Evolutionary conservation across 768 basidiomycete genomes (phyloP).

Genomic region (Calvatia gigantea): DNA sequence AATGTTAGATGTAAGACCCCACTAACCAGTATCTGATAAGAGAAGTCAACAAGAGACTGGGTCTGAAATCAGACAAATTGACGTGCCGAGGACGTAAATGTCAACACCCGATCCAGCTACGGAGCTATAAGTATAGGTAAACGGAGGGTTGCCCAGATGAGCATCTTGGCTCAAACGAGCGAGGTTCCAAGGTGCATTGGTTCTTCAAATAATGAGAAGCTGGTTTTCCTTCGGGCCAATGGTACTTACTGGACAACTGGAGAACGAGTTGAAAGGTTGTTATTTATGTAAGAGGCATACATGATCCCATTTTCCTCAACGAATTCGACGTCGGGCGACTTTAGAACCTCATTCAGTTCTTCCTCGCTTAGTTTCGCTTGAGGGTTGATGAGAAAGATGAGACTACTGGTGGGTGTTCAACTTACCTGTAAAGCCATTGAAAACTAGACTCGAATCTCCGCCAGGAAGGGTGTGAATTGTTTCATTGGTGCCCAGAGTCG

Average conservation of each 20-base stretch:
- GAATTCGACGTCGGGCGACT: background rate
- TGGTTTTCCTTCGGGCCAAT: background rate
- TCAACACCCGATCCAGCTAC: conserved; percentile 13
- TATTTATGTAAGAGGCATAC: background rate
- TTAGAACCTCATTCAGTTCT: background rate
- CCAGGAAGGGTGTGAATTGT: background rate
- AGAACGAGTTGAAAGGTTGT: background rate
- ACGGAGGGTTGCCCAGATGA: conserved; percentile 14
- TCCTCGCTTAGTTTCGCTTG: background rate
- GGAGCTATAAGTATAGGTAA: conserved; percentile 17
- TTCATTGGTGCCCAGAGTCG: background rate
- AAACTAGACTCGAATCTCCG: background rate
- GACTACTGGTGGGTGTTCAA: background rate
- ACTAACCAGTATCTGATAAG: background rate
- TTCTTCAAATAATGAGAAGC: background rate
- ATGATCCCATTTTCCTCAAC: conserved; percentile 1
- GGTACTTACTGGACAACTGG: background rate
- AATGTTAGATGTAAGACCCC: background rate
- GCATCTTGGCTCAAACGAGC: conserved; percentile 16
- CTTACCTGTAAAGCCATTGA: background rate
- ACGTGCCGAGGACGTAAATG: conserved; percentile 18
- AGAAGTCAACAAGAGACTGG: no score
- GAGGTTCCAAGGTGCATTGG: conserved; percentile 18
- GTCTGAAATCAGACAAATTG: background rate
- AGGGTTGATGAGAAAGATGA: background rate